phyloP scores from a whole-genome alignment of 169 alveolate species.

The Eimeria zaria region DNA sequence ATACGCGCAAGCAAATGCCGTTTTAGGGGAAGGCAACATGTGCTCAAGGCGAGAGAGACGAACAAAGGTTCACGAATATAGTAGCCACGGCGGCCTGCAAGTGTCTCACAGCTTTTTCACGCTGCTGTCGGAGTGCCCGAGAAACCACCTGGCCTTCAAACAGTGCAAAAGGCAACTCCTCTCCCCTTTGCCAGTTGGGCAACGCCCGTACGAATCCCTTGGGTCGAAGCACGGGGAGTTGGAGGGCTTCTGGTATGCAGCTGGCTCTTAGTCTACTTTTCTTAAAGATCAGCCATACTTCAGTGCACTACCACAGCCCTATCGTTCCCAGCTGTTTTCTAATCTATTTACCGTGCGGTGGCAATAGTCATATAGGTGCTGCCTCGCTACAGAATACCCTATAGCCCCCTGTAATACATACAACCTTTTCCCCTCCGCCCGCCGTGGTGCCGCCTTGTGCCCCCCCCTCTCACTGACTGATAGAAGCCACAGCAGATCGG shows the following conservation, averaged over 20 bases:
- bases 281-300: not conserved
- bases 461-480: constrained; percentile 50
- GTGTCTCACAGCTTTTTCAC: constrained; percentile 22
- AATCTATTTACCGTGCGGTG: too few species aligned
- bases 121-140: constrained; percentile 59
- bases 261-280: not conserved
- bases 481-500: constrained; percentile 13
- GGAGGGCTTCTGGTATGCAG: too few species aligned
- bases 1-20: not conserved
- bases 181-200: not conserved
- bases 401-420: not conserved
- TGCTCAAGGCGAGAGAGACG: not conserved
- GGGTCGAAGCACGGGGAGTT: not conserved
- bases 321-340: too few species aligned
- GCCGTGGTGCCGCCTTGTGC: not conserved
- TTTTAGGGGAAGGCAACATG: not conserved
- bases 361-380: too few species aligned
- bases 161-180: not conserved
- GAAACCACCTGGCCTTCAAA: constrained; percentile 42
- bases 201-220: not conserved
- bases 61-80: not conserved
- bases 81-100: not conserved
- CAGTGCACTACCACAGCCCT: too few species aligned
- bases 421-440: not conserved
- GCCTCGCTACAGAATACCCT: not conserved